Evolutionary conservation across 2,329 filamentous ascomycete species (phyloP).

Genomic region (Ciborinia camelliae): DNA sequence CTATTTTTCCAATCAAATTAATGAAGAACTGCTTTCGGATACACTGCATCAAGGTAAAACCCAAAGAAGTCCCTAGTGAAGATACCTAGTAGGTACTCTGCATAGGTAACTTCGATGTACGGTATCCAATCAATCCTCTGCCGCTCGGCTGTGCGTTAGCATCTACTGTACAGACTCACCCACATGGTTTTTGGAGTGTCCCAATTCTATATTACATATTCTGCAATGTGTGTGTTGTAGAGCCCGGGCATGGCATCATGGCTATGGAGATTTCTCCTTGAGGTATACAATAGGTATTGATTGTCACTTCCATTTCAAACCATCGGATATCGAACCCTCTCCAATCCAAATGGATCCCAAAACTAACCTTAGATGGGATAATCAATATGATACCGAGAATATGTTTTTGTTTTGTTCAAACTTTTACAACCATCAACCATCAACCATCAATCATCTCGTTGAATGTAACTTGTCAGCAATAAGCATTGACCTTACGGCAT

Average conservation of each 20-base stretch:
- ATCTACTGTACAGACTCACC: background rate
- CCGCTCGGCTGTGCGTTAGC: conserved; percentile 10
- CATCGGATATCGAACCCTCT: background rate
- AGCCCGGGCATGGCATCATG: no score
- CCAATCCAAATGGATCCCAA: background rate
- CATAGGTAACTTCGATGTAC: background rate
- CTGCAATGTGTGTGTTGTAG: background rate
- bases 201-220: background rate
- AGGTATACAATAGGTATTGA: background rate
- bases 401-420: background rate
- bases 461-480: conserved; percentile 12
- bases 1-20: conserved; percentile 6
- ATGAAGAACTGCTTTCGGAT: background rate
- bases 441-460: no score
- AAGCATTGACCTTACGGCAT: conserved; percentile 12
- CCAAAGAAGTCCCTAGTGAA: background rate
- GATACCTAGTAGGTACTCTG: background rate
- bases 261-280: background rate
- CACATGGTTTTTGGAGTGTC: background rate
- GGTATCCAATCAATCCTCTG: conserved; percentile 9
- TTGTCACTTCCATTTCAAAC: background rate
- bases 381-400: background rate
- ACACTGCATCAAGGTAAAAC: conserved; percentile 6
- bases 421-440: no score
- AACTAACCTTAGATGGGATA: background rate